These are phyloP conservation scores for Emmonsia crescens DNA, from an alignment of 2,329 filamentous ascomycete genomes.

Conservation along the genomic window DNA sequence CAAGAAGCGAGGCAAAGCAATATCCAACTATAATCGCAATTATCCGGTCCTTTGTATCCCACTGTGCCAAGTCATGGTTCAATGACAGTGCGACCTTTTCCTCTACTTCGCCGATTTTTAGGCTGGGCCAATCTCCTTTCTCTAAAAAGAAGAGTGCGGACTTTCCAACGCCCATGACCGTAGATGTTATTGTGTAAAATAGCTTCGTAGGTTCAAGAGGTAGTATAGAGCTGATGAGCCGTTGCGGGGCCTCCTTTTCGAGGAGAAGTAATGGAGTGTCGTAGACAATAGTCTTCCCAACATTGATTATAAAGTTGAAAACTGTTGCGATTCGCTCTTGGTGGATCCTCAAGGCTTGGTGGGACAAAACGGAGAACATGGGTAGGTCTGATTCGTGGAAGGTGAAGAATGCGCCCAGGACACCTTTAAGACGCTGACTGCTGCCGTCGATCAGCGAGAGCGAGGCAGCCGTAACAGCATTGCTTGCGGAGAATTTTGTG, in stretches of 20 bases:
- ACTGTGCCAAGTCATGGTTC: constrained; percentile 53
- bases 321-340: constrained; percentile 42
- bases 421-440: constrained; percentile 28
- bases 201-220: not conserved
- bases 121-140: constrained; percentile 21
- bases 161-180: constrained; percentile 15
- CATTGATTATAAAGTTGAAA: constrained; percentile 30
- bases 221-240: not conserved
- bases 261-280: constrained; percentile 25
- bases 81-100: constrained; percentile 23
- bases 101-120: constrained; percentile 14
- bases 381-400: constrained; percentile 53
- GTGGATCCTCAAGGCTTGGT: constrained; percentile 54
- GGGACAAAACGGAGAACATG: constrained; percentile 65
- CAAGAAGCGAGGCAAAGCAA: constrained; percentile 59
- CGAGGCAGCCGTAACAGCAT: constrained; percentile 30
- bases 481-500: constrained; percentile 26
- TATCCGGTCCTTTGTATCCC: constrained; percentile 57
- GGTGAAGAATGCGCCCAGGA: constrained; percentile 29
- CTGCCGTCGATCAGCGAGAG: constrained; percentile 34
- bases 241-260: constrained; percentile 2
- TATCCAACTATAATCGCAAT: constrained; percentile 76
- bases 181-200: not conserved
- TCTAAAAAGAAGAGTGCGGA: constrained; percentile 17
- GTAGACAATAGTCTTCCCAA: constrained; percentile 33